phyloP scores from a whole-genome alignment of 2,329 filamentous ascomycete genomes.

The Scedosporium boydii region DNA sequence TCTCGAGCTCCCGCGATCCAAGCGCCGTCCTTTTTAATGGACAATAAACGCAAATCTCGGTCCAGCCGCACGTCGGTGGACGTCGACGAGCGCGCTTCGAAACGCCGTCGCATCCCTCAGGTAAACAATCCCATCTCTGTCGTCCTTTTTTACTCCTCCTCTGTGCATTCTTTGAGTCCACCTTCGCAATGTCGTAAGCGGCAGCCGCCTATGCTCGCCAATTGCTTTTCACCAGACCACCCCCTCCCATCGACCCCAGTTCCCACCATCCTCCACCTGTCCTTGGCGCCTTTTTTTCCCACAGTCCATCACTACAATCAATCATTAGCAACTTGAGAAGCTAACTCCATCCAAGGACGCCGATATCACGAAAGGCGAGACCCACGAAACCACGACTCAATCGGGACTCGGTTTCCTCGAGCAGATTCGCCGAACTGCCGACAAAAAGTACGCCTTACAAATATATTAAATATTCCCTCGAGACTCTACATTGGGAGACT shows the following conservation, averaged over 20 bases:
- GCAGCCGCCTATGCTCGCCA: neutral
- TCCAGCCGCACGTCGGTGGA: slow-evolving; percentile 31
- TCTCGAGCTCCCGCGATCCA: neutral
- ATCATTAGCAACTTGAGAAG: neutral
- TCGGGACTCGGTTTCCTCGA: slow-evolving; percentile 66
- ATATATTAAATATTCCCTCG: slow-evolving; percentile 3
- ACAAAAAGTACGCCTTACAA: slow-evolving; percentile 60
- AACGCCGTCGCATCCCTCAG: slow-evolving; percentile 44
- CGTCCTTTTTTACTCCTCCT: slow-evolving; percentile 5
- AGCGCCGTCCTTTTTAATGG: slow-evolving; percentile 30
- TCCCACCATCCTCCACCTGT: slow-evolving; percentile 14
- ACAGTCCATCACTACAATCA: neutral
- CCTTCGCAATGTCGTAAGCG: slow-evolving; percentile 8
- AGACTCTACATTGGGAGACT: slow-evolving; percentile 7
- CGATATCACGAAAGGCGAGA: slow-evolving; percentile 41
- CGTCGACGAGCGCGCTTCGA: slow-evolving; percentile 41
- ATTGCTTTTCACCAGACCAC: neutral
- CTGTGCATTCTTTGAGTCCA: slow-evolving; percentile 5
- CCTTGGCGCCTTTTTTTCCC: slow-evolving; percentile 2
- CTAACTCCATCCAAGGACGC: slow-evolving; percentile 3
- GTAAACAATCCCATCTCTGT: slow-evolving; percentile 24
- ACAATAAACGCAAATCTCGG: slow-evolving; percentile 48
- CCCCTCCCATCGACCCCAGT: neutral
- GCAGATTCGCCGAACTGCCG: slow-evolving; percentile 63
- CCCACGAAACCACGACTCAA: slow-evolving; percentile 57